phyloP scores from a whole-genome alignment of 192 early-diverging fungal species.

The Coemansia sp. region DNA sequence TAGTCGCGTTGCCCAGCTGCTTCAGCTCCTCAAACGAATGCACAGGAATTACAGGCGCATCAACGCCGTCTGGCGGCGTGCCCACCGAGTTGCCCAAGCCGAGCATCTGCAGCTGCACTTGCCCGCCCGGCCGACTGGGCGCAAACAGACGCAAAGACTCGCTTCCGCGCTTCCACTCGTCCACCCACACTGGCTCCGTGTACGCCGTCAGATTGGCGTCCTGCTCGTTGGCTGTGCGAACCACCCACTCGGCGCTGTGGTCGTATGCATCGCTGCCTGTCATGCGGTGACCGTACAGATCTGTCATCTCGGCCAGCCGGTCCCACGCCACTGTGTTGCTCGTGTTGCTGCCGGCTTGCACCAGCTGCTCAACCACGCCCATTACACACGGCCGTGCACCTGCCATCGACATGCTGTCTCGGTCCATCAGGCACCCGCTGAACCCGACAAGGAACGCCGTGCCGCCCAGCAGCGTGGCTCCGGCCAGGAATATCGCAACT shows the following conservation, averaged over 20 bases:
- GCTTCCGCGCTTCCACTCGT: conserved; percentile 55
- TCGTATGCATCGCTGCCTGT: conserved; percentile 54
- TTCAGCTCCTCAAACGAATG: conserved; percentile 55
- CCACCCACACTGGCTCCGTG: conserved; percentile 58
- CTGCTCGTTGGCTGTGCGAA: conserved; percentile 40
- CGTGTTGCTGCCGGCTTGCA: conserved; percentile 20
- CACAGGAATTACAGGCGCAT: conserved; percentile 57
- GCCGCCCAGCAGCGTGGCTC: not conserved
- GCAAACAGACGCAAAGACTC: conserved; percentile 59
- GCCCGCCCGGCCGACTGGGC: conserved; percentile 46
- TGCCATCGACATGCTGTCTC: conserved; percentile 8
- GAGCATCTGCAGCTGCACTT: conserved; percentile 52
- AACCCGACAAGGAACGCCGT: not conserved
- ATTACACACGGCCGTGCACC: conserved; percentile 15
- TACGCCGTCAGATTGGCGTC: conserved; percentile 50
- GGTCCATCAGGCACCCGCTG: conserved; percentile 3
- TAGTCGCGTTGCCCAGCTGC: conserved; percentile 27
- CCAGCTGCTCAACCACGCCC: conserved; percentile 27
- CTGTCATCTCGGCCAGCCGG: conserved; percentile 63
- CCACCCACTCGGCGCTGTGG: conserved; percentile 59
- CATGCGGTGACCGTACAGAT: conserved; percentile 60
- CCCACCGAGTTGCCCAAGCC: conserved; percentile 56
- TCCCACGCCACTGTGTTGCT: conserved; percentile 59
- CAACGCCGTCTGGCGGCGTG: conserved; percentile 47
- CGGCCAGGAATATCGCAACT: not conserved